Conservation (phyloP, 352 stramenopile genomes). For the Globisporangium recalcitrans region DNA sequence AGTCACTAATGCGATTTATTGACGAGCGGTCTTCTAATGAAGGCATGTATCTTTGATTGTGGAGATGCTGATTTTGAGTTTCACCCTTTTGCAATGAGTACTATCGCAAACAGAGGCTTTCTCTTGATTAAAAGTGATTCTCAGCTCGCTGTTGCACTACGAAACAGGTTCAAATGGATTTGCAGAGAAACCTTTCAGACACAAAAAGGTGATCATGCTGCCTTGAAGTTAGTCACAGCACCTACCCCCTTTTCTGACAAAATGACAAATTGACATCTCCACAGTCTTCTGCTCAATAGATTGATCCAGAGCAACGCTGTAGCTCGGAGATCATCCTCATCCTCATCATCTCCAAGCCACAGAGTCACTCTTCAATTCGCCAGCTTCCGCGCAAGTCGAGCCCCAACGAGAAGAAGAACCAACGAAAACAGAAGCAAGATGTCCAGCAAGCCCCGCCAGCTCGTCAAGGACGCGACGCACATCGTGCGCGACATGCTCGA, state of each 20-base stretch:
- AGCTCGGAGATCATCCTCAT: too few species aligned
- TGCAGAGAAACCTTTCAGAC: too few species aligned
- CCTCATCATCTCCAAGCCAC: too few species aligned
- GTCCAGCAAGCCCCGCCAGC: slow-evolving; percentile 24
- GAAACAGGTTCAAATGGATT: too few species aligned
- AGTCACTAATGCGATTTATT: background rate
- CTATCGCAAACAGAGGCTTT: too few species aligned
- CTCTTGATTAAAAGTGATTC: background rate
- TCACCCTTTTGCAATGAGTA: background rate
- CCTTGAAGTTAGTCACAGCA: slow-evolving; percentile 1
- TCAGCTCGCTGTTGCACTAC: too few species aligned
- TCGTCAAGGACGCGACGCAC: slow-evolving; percentile 37
- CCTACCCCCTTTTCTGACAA: too few species aligned
- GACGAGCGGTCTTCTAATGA: background rate
- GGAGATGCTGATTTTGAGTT: background rate
- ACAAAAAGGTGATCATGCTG: too few species aligned
- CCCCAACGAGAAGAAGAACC: background rate
- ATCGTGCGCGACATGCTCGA: slow-evolving; percentile 81
- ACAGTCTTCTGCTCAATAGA: too few species aligned
- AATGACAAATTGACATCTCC: too few species aligned
- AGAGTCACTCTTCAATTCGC: background rate
- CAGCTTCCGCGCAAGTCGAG: background rate
- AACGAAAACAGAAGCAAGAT: background rate
- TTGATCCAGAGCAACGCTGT: too few species aligned
- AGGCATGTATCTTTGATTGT: background rate